Conservation (phyloP, 257 asterid species). For the Echium plantagineum region DNA sequence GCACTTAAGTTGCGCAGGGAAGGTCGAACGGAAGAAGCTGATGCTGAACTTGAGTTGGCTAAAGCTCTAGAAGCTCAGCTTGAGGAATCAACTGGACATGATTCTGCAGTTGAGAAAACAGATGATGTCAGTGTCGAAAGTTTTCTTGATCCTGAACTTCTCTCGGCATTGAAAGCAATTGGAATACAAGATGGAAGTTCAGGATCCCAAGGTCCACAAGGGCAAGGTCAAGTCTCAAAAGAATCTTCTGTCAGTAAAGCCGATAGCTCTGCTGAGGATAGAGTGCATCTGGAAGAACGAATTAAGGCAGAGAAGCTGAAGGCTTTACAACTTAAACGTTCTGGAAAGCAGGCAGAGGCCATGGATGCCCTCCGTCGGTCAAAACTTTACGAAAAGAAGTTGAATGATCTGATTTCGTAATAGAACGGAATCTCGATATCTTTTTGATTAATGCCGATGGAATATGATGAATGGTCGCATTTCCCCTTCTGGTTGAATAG, state of each 20-base stretch:
- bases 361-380: slow-evolving; percentile 3
- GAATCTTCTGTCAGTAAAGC: slow-evolving; percentile 10
- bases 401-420: background rate
- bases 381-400: slow-evolving; percentile 1
- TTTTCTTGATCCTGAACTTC: slow-evolving; percentile 84
- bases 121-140: slow-evolving; percentile 54
- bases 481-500: too few species aligned
- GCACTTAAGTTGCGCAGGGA: slow-evolving; percentile 81
- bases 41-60: slow-evolving; percentile 26
- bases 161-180: slow-evolving; percentile 69
- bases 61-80: slow-evolving; percentile 64
- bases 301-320: slow-evolving; percentile 69
- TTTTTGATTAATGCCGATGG: too few species aligned
- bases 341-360: slow-evolving; percentile 50
- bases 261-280: slow-evolving; percentile 33
- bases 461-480: too few species aligned
- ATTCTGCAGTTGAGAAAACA: slow-evolving; percentile 22
- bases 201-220: slow-evolving; percentile 19
- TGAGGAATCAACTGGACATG: slow-evolving; percentile 40
- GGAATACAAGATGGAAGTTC: slow-evolving; percentile 37
- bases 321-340: slow-evolving; percentile 70
- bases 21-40: slow-evolving; percentile 78
- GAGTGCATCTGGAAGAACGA: slow-evolving; percentile 39
- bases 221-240: slow-evolving; percentile 18
- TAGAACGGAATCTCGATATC: too few species aligned